These are phyloP conservation scores for Taphrina sp. DNA, from an alignment of 1,139 yeast species.

Conservation along the genomic window DNA sequence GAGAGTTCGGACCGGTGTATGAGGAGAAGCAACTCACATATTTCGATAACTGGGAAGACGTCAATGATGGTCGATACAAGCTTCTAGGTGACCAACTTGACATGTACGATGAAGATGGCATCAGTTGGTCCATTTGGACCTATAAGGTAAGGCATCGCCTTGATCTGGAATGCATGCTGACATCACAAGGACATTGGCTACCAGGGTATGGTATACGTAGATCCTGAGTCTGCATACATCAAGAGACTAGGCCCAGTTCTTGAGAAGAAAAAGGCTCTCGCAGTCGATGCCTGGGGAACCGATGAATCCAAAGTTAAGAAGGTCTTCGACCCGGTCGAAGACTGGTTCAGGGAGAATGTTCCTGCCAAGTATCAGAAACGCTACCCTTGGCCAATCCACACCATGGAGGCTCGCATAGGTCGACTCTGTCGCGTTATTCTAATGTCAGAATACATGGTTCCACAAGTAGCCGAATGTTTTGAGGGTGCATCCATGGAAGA, in stretches of 20 bases:
- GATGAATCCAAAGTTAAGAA: constrained; percentile 42
- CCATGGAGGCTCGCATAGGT: too few species aligned
- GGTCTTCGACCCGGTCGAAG: constrained; percentile 46
- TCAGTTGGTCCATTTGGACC: constrained; percentile 54
- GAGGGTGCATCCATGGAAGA: too few species aligned
- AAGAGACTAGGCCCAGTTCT: constrained; percentile 48
- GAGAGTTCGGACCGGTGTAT: constrained; percentile 55
- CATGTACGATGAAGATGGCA: constrained; percentile 49
- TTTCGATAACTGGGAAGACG: constrained; percentile 46
- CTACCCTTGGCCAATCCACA: too few species aligned
- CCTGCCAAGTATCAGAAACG: too few species aligned
- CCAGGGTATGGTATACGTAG: constrained; percentile 51
- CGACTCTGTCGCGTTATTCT: too few species aligned
- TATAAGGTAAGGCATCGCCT: too few species aligned
- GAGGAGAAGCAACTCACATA: too few species aligned
- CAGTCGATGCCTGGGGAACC: constrained; percentile 53
- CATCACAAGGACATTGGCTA: constrained; percentile 54
- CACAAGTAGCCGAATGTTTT: too few species aligned
- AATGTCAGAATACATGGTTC: too few species aligned
- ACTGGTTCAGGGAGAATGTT: too few species aligned
- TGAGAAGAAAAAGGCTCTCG: constrained; percentile 48
- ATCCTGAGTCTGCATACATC: constrained; percentile 50
- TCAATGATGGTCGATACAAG: constrained; percentile 47
- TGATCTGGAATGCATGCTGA: too few species aligned
- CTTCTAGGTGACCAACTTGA: constrained; percentile 50